Conservation (phyloP, 1,139 yeast genomes). For the Yamadazyma diospyri region DNA sequence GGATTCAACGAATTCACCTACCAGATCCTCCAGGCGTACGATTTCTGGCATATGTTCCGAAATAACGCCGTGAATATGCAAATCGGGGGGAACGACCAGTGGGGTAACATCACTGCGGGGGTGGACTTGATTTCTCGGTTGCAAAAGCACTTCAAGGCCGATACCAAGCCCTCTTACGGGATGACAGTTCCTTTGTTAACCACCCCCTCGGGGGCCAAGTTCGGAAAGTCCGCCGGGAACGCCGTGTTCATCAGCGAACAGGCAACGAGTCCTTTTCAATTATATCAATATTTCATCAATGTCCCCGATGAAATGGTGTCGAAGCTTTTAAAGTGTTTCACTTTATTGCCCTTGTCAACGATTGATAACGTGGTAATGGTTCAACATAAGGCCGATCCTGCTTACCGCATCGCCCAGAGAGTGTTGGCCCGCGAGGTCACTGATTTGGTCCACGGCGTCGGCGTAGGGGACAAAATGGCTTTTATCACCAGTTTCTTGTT, state of each 20-base stretch:
- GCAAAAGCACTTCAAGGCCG: slow-evolving; percentile 21
- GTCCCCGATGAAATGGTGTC: slow-evolving; percentile 76
- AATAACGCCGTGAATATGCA: slow-evolving; percentile 63
- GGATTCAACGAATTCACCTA: slow-evolving; percentile 94
- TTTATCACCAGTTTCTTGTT: slow-evolving; percentile 63
- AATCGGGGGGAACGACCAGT: slow-evolving; percentile 96
- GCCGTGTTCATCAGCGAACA: slow-evolving; percentile 81
- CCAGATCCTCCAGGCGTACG: slow-evolving; percentile 90
- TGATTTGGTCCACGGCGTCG: slow-evolving; percentile 82
- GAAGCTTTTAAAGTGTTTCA: slow-evolving; percentile 68
- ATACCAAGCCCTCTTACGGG: slow-evolving; percentile 51
- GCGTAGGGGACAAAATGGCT: slow-evolving; percentile 65
- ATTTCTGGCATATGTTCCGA: slow-evolving; percentile 77
- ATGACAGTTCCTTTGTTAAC: slow-evolving; percentile 88
- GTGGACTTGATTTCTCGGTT: slow-evolving; percentile 78
- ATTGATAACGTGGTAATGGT: slow-evolving; percentile 50
- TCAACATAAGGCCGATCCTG: slow-evolving; percentile 56
- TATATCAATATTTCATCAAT: slow-evolving; percentile 83
- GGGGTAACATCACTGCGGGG: slow-evolving; percentile 98
- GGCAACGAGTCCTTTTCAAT: slow-evolving; percentile 73
- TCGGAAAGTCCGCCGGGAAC: slow-evolving; percentile 96
- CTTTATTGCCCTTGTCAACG: slow-evolving; percentile 63
- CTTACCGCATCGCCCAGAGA: slow-evolving; percentile 67
- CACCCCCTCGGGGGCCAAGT: slow-evolving; percentile 87
- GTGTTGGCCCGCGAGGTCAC: slow-evolving; percentile 81